phyloP scores from a whole-genome alignment of 306 rosid genomes.

The Ormosia semicastrata region DNA sequence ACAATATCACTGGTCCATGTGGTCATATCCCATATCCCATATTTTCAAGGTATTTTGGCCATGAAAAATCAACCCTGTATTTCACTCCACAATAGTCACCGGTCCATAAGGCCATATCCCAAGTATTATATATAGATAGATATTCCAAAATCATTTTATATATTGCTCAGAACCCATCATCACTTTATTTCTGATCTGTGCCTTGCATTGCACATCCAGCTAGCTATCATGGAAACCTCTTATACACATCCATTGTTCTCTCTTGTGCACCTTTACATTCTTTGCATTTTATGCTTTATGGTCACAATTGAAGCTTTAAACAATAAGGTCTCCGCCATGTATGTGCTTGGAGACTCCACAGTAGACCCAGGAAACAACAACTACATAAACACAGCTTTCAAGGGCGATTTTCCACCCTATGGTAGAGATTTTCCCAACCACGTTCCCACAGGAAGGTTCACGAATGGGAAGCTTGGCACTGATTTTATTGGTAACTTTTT shows the following conservation, averaged over 20 bases:
- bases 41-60: not conserved
- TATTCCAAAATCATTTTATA: not conserved
- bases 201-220: not conserved
- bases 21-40: too few species aligned
- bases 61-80: not conserved
- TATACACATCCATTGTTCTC: not conserved
- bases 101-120: not conserved
- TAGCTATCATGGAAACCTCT: constrained; percentile 24
- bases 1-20: too few species aligned
- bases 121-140: not conserved
- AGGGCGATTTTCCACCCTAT: constrained; percentile 62
- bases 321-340: constrained; percentile 37
- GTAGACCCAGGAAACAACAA: constrained; percentile 86
- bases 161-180: not conserved
- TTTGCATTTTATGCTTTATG: constrained; percentile 11
- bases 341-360: constrained; percentile 86
- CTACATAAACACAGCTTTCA: constrained; percentile 38
- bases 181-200: not conserved
- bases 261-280: not conserved
- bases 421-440: constrained; percentile 53
- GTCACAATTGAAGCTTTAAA: constrained; percentile 28
- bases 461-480: constrained; percentile 63
- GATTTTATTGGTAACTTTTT: constrained; percentile 52
- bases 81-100: not conserved
- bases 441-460: constrained; percentile 70